Conservation (phyloP, 441 rosid species). For the Populus hybrid region DNA sequence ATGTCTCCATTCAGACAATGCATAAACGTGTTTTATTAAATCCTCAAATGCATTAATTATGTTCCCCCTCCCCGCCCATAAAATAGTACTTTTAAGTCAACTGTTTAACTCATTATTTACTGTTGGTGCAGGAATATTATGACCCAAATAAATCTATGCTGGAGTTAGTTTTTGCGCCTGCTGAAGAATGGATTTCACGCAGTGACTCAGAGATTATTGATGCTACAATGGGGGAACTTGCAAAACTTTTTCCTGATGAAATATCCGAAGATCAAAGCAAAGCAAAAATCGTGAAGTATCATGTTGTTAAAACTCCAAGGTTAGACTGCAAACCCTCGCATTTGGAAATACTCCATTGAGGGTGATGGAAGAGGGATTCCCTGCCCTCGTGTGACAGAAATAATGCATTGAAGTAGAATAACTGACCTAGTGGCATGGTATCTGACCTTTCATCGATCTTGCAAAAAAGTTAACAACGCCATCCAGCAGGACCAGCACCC, state of each 20-base stretch:
- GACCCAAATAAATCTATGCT: conserved; percentile 85
- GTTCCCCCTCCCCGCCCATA: not conserved
- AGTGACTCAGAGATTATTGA: conserved; percentile 80
- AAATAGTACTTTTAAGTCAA: not conserved
- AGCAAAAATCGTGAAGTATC: conserved; percentile 86
- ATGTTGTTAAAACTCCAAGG: conserved; percentile 94
- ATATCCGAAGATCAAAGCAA: conserved; percentile 88
- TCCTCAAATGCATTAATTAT: conserved; percentile 5
- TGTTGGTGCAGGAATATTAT: conserved; percentile 67
- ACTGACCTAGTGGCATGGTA: too few relatives aligned
- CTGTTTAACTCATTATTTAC: conserved; percentile 1
- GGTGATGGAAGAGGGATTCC: too few relatives aligned
- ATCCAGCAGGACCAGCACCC: too few relatives aligned
- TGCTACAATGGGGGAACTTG: conserved; percentile 93
- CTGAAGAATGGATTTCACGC: conserved; percentile 87
- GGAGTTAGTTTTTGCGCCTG: conserved; percentile 97
- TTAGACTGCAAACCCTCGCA: conserved; percentile 21
- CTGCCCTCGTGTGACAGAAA: not conserved
- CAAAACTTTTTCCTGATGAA: conserved; percentile 88
- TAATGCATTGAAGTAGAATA: not conserved
- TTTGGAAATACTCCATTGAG: not conserved
- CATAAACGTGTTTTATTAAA: not conserved
- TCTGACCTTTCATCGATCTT: too few relatives aligned
- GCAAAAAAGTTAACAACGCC: too few relatives aligned
- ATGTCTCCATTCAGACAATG: not conserved